Evolutionary conservation across 2,329 filamentous ascomycete genomes (phyloP).

Genomic region (Zymoseptoria crescenta): DNA sequence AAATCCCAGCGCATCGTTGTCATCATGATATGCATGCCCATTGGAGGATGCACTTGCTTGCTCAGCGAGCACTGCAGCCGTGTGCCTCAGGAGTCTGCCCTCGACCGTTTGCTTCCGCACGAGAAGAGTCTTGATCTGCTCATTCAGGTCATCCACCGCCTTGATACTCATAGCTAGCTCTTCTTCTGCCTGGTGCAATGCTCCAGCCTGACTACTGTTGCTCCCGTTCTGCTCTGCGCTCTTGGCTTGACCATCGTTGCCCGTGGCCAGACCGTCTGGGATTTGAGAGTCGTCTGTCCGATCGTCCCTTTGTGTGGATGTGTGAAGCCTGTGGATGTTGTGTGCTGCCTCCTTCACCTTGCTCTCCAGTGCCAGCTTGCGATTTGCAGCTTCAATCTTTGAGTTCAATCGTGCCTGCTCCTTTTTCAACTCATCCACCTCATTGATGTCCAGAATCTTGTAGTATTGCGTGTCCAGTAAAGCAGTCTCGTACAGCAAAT

Average conservation of each 20-base stretch:
- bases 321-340: slow-evolving; percentile 75
- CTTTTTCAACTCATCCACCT: slow-evolving; percentile 86
- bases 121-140: slow-evolving; percentile 72
- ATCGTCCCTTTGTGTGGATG: slow-evolving; percentile 48
- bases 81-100: slow-evolving; percentile 74
- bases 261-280: slow-evolving; percentile 42
- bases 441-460: slow-evolving; percentile 80
- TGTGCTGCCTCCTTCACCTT: slow-evolving; percentile 91
- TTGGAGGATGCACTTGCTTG: slow-evolving; percentile 41
- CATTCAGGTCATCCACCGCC: slow-evolving; percentile 77
- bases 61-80: slow-evolving; percentile 81
- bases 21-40: slow-evolving; percentile 12
- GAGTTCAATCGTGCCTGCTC: slow-evolving; percentile 64
- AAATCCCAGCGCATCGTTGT: slow-evolving; percentile 19
- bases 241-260: slow-evolving; percentile 41
- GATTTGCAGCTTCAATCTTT: slow-evolving; percentile 72
- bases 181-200: slow-evolving; percentile 53
- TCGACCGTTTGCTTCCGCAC: slow-evolving; percentile 68
- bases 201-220: slow-evolving; percentile 41
- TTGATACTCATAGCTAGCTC: slow-evolving; percentile 67
- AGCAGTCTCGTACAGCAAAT: slow-evolving; percentile 88
- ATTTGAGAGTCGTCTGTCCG: slow-evolving; percentile 36
- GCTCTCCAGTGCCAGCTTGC: slow-evolving; percentile 79
- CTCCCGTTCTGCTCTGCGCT: slow-evolving; percentile 20
- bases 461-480: slow-evolving; percentile 80